Evolutionary conservation across 2,329 filamentous ascomycete genomes (phyloP), one percentile per base, ranked within the genome.

Genomic region (Aspergillus thermomutatus): DNA sequence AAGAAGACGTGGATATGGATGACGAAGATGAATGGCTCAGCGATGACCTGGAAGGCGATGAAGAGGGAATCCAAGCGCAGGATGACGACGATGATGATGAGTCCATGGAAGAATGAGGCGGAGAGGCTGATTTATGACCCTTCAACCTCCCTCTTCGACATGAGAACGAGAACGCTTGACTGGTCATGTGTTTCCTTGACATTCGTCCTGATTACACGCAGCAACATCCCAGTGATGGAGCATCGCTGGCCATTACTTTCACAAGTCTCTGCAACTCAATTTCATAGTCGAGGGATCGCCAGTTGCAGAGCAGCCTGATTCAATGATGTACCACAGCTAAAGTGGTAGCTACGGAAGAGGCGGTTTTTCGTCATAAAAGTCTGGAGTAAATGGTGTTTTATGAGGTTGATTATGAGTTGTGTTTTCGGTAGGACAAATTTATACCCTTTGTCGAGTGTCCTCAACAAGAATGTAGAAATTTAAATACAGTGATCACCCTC

Each of bases 11-110:
- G 59, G 81, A 82, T 56, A 79, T 81, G 48, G 80, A 82, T 51
- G 79, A 82, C 27, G 79, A 81, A 48, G 81, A 80, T 43, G 75
- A 79, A 63, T 81, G 82, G 69, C 79, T 82, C 61, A 81, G 75
- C 56, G 79, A 82, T 59, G 80, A 80, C 55, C 77, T 77, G 46
- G 77, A 75, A 45, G 75, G 76, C 11, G 78, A 76, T 23, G 78
- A 77, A 7, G 70, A 72, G 47, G 79, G 43, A 75, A 79, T 78
- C 46, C 51, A 55, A 3, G 70, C 71, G 49, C 59, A 56, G 25
- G 66, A 58, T 37, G 60, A 59, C 26, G 69, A 66, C 21, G 70
- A 70, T 50, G 69, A 69, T 28, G 71, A 76, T 50, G 75, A 75
- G 27, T 74, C 75, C 23, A 77, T 76, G 71, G 73, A 77, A 58